Evolutionary conservation across 371 early-diverging fungal genomes (phyloP).

Genomic region (Mucor irregularis): DNA sequence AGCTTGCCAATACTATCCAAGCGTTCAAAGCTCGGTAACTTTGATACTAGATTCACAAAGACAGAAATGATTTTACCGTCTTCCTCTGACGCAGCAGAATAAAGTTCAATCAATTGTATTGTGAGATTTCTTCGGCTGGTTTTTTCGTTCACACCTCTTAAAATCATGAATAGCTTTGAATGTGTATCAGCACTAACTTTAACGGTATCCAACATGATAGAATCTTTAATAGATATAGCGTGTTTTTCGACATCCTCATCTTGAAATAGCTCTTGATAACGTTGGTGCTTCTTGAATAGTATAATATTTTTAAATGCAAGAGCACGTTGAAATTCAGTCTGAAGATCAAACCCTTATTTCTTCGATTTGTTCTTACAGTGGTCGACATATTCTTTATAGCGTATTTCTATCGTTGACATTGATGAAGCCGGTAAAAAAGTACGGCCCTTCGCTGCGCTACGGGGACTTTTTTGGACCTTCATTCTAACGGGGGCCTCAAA

Average conservation of each 20-base stretch:
- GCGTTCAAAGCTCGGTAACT: conserved; percentile 9
- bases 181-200: not conserved
- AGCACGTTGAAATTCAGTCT: conserved; percentile 9
- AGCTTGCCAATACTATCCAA: conserved; percentile 17
- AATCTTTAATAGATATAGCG: conserved; percentile 1
- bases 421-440: too few species aligned
- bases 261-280: conserved; percentile 9
- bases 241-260: conserved; percentile 17
- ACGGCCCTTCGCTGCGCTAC: too few species aligned
- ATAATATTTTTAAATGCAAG: conserved; percentile 14
- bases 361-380: conserved; percentile 15
- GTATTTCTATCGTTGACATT: conserved; percentile 12
- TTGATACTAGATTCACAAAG: conserved; percentile 13
- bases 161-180: conserved; percentile 6
- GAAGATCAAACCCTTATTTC: conserved; percentile 13
- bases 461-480: too few species aligned
- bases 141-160: conserved; percentile 12
- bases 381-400: conserved; percentile 10
- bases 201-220: conserved; percentile 12
- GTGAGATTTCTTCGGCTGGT: conserved; percentile 7
- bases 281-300: conserved; percentile 7
- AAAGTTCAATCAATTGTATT: conserved; percentile 6
- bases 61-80: conserved; percentile 10
- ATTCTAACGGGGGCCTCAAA: too few species aligned
- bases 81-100: conserved; percentile 13